Evolutionary conservation across 345 rosid genomes (phyloP).

Genomic region (Excoecaria agallocha): DNA sequence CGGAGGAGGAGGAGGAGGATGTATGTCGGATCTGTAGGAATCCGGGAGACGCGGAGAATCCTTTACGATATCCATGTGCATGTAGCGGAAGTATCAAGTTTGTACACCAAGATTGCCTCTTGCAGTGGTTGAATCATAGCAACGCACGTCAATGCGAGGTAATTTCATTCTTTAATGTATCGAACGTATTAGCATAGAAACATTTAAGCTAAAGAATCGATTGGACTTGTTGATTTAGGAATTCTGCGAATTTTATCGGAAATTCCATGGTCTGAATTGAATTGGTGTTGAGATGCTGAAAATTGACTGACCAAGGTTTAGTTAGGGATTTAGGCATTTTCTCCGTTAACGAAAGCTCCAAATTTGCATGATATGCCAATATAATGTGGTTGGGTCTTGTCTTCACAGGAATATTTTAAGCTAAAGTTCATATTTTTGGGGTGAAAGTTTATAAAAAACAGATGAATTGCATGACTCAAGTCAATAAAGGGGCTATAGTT

Average conservation of each 20-base stretch:
- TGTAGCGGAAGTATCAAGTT: constrained; percentile 98
- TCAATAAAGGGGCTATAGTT: neutral
- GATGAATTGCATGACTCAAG: constrained; percentile 3
- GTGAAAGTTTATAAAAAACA: neutral
- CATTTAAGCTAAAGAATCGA: neutral
- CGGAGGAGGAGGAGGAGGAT: constrained; percentile 92
- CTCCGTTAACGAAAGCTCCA: neutral
- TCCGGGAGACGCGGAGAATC: constrained; percentile 89
- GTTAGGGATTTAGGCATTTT: neutral
- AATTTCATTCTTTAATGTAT: neutral
- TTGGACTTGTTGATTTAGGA: neutral
- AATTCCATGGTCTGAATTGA: neutral
- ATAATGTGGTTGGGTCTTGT: neutral
- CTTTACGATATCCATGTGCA: constrained; percentile 91
- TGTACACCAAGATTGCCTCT: constrained; percentile 97
- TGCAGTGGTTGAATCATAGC: constrained; percentile 98
- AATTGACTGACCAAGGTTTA: constrained; percentile 4
- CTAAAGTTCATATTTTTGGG: neutral
- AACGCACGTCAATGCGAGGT: constrained; percentile 99
- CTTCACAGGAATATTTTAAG: neutral
- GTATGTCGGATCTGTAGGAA: constrained; percentile 99
- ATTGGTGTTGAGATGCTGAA: neutral
- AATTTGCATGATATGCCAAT: neutral
- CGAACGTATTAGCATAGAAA: neutral
- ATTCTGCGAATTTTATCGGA: neutral